Base-by-base conservation (phyloP, 345 rosid species). In the Populus simonii region DNA sequence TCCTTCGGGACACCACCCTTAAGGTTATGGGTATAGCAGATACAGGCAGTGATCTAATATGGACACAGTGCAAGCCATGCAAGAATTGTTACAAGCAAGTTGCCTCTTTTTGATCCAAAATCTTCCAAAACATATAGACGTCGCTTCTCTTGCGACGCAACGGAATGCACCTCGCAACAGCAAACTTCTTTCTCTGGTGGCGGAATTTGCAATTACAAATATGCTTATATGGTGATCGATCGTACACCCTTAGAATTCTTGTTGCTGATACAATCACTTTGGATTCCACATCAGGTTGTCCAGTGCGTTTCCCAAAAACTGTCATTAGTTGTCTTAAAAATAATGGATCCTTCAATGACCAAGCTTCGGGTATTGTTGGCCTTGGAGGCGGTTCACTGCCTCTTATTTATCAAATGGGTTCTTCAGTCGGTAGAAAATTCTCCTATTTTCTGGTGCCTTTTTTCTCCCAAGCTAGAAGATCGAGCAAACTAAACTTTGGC, bases 391-490 rank as follows among this genome's bases (percentile, higher is more conserved):
- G 98, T 0, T 17, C 47, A 0, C 31, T 81, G 66, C 88, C 98
- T 0, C 83, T 92, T 31, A 68, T 88, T 53, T 68, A 90, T 6
- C 94, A 89, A 80, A 53, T 92, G 38, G 76, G 87, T 55, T 68
- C 86, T 12, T 70, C 84, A 0, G 83, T 87, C 41, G 85, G 73
- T 1, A 87, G 86, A 6, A 86, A 87, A 83, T 88, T 93, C 83
- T 93, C 93, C 2, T 89, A 89, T 35, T 92, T 93, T 80, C 76
- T 90, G 82, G 84, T 89, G 0, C 93, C 90, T 35, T 62, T 78
- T 49, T 75, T 74, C 41, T n/a, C 89, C 39, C 33, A 70, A 5
- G 23, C 79, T 0, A 61, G 76, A 20, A 71, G 53, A 10, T 67
- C 88, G 29, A 89, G 89, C 82, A 89, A 82, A 70, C 77, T 92